Base-by-base conservation (phyloP, 345 rosid species). In the Lenwebbia sp. region DNA sequence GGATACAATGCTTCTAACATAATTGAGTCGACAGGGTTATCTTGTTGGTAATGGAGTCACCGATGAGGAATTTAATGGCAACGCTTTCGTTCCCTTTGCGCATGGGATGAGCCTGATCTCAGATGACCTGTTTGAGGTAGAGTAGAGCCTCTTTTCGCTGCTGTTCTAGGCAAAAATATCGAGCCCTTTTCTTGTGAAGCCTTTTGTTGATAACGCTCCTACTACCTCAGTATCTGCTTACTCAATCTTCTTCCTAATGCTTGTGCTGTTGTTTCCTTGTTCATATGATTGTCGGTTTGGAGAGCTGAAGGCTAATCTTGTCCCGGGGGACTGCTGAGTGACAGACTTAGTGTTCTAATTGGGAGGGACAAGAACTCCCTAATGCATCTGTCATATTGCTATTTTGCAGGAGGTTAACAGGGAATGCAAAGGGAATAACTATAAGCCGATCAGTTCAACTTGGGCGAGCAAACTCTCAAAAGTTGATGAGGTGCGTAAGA, bases 351-450 rank as follows among this genome's bases (percentile, higher is more conserved):
- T 40, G 47, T 37, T 26, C 21, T 5, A 30, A 28, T 21, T 21
- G 3, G 26, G 40, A 23, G 37, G 57, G 57, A 23, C 58, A 49
- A 15, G 40, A 25, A 37, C 23, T 52, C 37, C 14, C 37, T 54
- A 30, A 83, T n/a, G 57, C 55, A 52, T 50, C 13, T 37, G 6
- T 33, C 47, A 54, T 37, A 70, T 26, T 30, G 14, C 41, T 83
- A 12, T 83, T 53, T 83, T 91, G 86, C 95, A 96, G 98, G 94
- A 91, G 87, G 93, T 88, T 88, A 93, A 50, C 40, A 83, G 56
- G 28, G 93, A 83, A 10, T 97, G 98, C 92, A 87, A 83, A 33
- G 96, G 93, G 83, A 92, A 88, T 53, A 94, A 91, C 89, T 92
- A 94, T 82, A 50, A 58, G 4, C 89, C 88, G 3, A 26, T 90